Conservation (phyloP, 2,329 filamentous ascomycete genomes). For the Colletotrichum eleusines region DNA sequence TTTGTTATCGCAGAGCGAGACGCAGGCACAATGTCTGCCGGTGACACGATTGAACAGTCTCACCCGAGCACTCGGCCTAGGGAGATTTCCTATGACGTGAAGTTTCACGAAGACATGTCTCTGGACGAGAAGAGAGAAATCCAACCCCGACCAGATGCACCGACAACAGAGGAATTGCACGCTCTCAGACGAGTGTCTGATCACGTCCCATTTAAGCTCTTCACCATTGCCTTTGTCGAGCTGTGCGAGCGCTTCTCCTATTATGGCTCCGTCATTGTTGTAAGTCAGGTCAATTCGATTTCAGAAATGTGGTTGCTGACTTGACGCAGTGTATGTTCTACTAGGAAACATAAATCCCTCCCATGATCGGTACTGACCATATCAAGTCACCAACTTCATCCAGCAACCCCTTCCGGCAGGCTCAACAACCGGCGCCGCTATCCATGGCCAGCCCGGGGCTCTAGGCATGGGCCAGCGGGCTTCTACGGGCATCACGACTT, state of each 20-base stretch:
- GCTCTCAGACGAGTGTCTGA: conserved; percentile 67
- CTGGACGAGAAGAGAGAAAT: conserved; percentile 49
- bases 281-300: conserved; percentile 55
- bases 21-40: conserved; percentile 46
- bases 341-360: neutral
- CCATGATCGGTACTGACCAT: neutral
- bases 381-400: conserved; percentile 70
- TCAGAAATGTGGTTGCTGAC: neutral
- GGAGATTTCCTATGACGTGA: conserved; percentile 30
- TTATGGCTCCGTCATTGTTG: conserved; percentile 76
- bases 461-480: conserved; percentile 69
- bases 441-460: conserved; percentile 61
- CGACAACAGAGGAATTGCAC: conserved; percentile 64
- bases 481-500: conserved; percentile 57
- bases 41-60: conserved; percentile 52
- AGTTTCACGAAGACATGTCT: conserved; percentile 42
- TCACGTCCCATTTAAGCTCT: conserved; percentile 69
- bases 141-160: conserved; percentile 46
- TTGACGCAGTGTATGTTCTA: conserved; percentile 18
- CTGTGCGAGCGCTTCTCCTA: conserved; percentile 80
- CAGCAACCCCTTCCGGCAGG: conserved; percentile 66
- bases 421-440: conserved; percentile 66
- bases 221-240: conserved; percentile 75
- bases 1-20: conserved; percentile 13
- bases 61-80: conserved; percentile 47